Evolutionary conservation across 1,284 basidiomycete species (phyloP).

Genomic region (Golubevia sp.): DNA sequence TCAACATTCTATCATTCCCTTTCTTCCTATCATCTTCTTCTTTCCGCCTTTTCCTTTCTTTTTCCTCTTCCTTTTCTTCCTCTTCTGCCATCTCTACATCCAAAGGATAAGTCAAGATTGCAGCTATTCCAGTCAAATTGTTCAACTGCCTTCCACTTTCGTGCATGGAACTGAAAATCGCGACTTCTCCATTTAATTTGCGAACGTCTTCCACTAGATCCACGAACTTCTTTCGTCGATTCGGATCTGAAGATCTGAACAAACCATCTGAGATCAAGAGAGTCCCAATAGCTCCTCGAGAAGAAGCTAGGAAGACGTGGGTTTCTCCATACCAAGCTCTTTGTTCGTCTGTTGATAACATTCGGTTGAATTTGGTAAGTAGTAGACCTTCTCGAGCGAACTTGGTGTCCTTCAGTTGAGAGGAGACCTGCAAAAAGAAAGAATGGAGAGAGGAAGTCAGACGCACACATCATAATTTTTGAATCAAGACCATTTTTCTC

Average conservation of each 20-base stretch:
- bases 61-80: constrained; percentile 72
- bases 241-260: constrained; percentile 69
- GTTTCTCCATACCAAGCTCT: constrained; percentile 98
- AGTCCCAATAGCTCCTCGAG: constrained; percentile 90
- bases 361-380: constrained; percentile 68
- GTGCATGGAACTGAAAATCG: constrained; percentile 99
- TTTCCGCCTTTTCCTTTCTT: constrained; percentile 12
- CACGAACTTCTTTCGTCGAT: constrained; percentile 72
- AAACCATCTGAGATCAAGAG: constrained; percentile 93
- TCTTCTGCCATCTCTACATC: constrained; percentile 75
- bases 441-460: constrained; percentile 8
- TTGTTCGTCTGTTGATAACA: constrained; percentile 90
- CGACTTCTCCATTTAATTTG: constrained; percentile 84
- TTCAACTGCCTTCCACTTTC: constrained; percentile 88
- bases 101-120: constrained; percentile 92
- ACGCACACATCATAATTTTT: no score
- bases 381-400: constrained; percentile 86
- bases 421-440: constrained; percentile 37
- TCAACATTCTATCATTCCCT: neutral
- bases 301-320: constrained; percentile 87
- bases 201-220: constrained; percentile 85
- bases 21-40: neutral
- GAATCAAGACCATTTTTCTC: constrained; percentile 2
- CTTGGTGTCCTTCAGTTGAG: constrained; percentile 91
- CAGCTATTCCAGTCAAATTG: constrained; percentile 90